Percentiles rank a stretch among this genome's conserved stretches.
phyloP scores from a whole-genome alignment of 768 basidiomycete genomes.

The Tubosaeta sp. region DNA sequence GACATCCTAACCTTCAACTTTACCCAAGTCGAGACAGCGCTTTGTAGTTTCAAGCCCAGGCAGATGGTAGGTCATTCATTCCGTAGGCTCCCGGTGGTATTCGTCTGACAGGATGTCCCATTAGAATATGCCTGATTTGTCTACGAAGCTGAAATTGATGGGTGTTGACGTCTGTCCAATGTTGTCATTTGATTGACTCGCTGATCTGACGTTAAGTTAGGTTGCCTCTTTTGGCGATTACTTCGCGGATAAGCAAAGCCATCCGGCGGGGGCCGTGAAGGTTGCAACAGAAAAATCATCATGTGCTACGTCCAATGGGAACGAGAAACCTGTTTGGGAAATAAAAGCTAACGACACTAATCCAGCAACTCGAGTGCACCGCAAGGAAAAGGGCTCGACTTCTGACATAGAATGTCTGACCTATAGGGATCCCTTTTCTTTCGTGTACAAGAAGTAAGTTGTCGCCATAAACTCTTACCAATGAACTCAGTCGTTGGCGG shows the following conservation, averaged over 20 bases:
- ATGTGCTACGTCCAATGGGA: background rate
- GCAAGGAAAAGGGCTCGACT: background rate
- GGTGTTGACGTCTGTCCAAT: slow-evolving; percentile 44
- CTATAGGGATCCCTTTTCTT: slow-evolving; percentile 70
- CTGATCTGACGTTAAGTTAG: slow-evolving; percentile 15
- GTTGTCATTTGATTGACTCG: background rate
- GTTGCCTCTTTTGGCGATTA: slow-evolving; percentile 72
- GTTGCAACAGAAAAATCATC: background rate
- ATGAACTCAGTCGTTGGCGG: background rate
- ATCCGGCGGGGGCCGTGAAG: background rate
- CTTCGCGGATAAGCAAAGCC: slow-evolving; percentile 51
- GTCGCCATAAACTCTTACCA: background rate
- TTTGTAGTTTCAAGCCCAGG: slow-evolving; percentile 38
- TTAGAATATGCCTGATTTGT: slow-evolving; percentile 59
- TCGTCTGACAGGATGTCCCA: background rate
- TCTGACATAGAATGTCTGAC: slow-evolving; percentile 47
- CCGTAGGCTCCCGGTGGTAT: background rate
- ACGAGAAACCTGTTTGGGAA: background rate
- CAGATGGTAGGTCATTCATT: slow-evolving; percentile 33
- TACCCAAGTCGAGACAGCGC: slow-evolving; percentile 45
- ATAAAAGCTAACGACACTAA: background rate
- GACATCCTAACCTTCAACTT: slow-evolving; percentile 72
- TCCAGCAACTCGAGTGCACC: background rate
- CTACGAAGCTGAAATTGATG: slow-evolving; percentile 62
- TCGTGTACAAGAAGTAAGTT: slow-evolving; percentile 60